These are phyloP conservation scores for Suillus subluteus DNA, from an alignment of 768 basidiomycete genomes.

Conservation along the genomic window DNA sequence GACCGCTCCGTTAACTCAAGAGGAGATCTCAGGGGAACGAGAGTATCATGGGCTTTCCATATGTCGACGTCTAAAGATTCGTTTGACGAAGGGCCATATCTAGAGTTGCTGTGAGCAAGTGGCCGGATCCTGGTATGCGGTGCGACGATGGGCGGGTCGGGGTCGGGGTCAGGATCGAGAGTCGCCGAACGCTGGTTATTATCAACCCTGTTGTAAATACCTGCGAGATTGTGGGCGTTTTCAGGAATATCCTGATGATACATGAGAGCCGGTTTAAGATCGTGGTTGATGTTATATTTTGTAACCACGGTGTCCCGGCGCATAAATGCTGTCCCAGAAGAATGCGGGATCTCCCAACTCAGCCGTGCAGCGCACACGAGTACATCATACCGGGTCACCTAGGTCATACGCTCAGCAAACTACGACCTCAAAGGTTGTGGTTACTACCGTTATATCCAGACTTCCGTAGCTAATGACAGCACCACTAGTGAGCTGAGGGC, in stretches of 20 bases:
- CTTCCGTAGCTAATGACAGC: conserved; percentile 26
- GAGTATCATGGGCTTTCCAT: background rate
- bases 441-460: conserved; percentile 29
- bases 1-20: background rate
- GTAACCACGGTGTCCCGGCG: background rate
- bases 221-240: background rate
- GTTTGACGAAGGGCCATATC: background rate
- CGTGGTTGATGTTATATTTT: background rate
- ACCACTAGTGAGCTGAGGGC: conserved; percentile 29
- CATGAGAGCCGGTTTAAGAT: background rate
- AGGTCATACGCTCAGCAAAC: background rate
- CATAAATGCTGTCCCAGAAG: background rate
- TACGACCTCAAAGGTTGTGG: background rate
- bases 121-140: background rate
- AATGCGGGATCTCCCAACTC: conserved; percentile 25
- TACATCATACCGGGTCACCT: conserved; percentile 33
- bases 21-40: background rate
- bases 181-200: background rate
- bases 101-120: background rate
- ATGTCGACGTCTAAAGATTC: background rate
- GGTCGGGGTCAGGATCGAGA: background rate
- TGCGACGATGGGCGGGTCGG: background rate
- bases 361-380: conserved; percentile 31
- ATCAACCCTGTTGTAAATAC: background rate
- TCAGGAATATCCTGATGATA: background rate